Evolutionary conservation across 192 early-diverging fungal genomes (phyloP).

Genomic region (Coemansia sp.): DNA sequence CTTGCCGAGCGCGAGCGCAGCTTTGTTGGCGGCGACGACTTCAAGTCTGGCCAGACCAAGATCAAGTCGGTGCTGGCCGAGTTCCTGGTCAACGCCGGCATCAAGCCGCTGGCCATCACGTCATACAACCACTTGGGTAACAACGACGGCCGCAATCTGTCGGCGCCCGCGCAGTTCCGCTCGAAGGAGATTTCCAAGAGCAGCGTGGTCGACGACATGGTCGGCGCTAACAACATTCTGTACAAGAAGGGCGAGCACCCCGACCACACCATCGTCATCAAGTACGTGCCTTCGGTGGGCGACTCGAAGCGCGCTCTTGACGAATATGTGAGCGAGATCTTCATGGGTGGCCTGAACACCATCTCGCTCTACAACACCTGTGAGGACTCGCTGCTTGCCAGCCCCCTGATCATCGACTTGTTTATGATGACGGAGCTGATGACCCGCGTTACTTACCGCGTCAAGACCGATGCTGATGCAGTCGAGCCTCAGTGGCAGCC

Average conservation of each 20-base stretch:
- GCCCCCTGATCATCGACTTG: slow-evolving; percentile 96
- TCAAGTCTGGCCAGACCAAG: slow-evolving; percentile 99
- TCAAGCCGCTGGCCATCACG: slow-evolving; percentile 96
- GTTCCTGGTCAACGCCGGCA: slow-evolving; percentile 97
- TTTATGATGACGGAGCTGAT: slow-evolving; percentile 95
- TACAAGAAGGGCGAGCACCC: slow-evolving; percentile 82
- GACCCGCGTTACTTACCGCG: slow-evolving; percentile 91
- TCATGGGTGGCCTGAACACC: slow-evolving; percentile 97
- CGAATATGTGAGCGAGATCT: slow-evolving; percentile 98
- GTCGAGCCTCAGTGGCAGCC: slow-evolving; percentile 74
- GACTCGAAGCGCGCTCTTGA: slow-evolving; percentile 98
- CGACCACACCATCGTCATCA: slow-evolving; percentile 94
- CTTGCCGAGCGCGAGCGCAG: slow-evolving; percentile 86
- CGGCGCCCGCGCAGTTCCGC: slow-evolving; percentile 96
- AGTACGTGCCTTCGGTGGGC: slow-evolving; percentile 95
- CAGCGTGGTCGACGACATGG: slow-evolving; percentile 99
- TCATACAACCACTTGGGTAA: slow-evolving; percentile 99
- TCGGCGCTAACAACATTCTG: slow-evolving; percentile 88
- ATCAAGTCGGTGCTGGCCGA: slow-evolving; percentile 99
- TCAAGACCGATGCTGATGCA: slow-evolving; percentile 51
- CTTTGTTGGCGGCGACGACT: slow-evolving; percentile 98
- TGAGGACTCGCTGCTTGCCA: slow-evolving; percentile 97
- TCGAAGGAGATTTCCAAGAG: slow-evolving; percentile 99
- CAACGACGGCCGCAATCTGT: slow-evolving; percentile 99
- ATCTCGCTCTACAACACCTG: slow-evolving; percentile 99